Base-by-base conservation (phyloP, 2,329 filamentous ascomycete genomes). In the Botryotinia calthae region DNA sequence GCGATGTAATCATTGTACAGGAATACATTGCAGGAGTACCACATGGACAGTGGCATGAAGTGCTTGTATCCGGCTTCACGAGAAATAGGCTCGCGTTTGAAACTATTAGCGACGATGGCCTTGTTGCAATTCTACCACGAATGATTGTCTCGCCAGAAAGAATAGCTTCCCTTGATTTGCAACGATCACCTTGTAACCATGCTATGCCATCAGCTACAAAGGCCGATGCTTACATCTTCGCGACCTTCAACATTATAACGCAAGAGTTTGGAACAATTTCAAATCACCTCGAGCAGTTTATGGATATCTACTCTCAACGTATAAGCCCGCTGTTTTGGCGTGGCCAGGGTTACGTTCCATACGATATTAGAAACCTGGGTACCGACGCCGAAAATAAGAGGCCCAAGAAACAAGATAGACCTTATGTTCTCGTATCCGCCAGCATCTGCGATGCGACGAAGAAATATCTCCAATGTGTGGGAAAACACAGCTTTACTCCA, bases 181-280 rank as follows among this genome's bases (percentile, higher is more conserved):
- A 59, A 18, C 25, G n/a, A 22, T 5, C 31, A 34, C 20, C 56
- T n/a, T 40, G 14, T 44, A 46, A 34, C 6, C 42, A 70, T n/a
- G 16, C 10, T 2, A 63, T 25, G n/a, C 51, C 31, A 9, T 14
- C 8, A 9, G 12, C 48, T 40, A 2, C 54, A 22, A 12, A 3
- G 18, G 1, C 22, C 9, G 16, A 14, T n/a, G 12, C 20, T 25
- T 42, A 37, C 31, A 40, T 9, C 18, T 37, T 74, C n/a, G 46
- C 71, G 28, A 72, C 67, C 67, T 77, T 77, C 67, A 72, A 75
- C 40, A 67, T 73, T 20, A 31, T 68, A 25, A 72, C 63, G 4
- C 64, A 71, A 16, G 8, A 61, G 28, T 75, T 77, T 63, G 64
- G 40, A 61, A 59, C 59, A 8, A 48, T 40, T 37, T 58, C 67